Percentiles rank a stretch among this genome's conserved stretches.
phyloP scores from a whole-genome alignment of 1,284 basidiomycete genomes.

The Boletus sp. region DNA sequence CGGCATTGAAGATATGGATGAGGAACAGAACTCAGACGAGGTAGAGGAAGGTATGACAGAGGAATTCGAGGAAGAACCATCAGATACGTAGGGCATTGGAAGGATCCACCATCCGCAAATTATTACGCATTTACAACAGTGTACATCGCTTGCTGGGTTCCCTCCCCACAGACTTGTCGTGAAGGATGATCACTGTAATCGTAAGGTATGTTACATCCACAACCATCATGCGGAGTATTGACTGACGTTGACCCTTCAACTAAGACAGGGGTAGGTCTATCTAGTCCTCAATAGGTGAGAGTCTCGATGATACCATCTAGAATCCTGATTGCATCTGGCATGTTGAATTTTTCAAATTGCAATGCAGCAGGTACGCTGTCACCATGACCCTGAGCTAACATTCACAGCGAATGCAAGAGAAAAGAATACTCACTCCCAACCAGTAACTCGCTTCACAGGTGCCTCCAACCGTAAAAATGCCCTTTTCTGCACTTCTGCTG shows the following conservation, averaged over 20 bases:
- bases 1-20: constrained; percentile 72
- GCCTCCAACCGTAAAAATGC: constrained; percentile 87
- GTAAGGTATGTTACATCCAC: background rate
- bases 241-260: background rate
- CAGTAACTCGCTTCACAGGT: constrained; percentile 82
- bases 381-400: constrained; percentile 3
- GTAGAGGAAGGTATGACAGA: constrained; percentile 26
- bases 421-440: constrained; percentile 79
- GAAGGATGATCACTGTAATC: background rate
- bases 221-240: background rate
- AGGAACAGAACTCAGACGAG: constrained; percentile 40
- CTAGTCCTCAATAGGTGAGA: constrained; percentile 60
- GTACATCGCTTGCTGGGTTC: background rate
- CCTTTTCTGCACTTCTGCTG: constrained; percentile 80
- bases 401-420: background rate
- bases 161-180: background rate
- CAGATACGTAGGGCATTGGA: constrained; percentile 16
- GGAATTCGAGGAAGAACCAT: constrained; percentile 33
- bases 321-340: constrained; percentile 82
- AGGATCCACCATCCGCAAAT: background rate
- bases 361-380: constrained; percentile 75
- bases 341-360: constrained; percentile 88
- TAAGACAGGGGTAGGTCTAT: background rate
- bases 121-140: background rate
- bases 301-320: constrained; percentile 85